A percentile compares a stretch with the other conserved stretches of the same genome.
Evolutionary conservation across 2,329 filamentous ascomycete genomes (phyloP).

Genomic region (Aspergillus sergii): DNA sequence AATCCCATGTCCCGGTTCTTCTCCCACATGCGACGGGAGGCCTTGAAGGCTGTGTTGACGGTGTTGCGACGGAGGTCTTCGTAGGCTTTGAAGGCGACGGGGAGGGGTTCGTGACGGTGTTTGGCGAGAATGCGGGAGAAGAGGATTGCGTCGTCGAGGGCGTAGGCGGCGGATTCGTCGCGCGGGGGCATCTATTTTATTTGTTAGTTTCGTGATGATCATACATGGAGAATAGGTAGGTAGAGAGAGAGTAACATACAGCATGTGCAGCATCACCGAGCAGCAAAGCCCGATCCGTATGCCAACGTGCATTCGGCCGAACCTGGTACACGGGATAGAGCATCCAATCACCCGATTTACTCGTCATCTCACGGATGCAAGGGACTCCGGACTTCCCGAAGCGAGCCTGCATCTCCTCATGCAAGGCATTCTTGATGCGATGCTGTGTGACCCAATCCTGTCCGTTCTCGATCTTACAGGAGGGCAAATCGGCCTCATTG

Average conservation of each 20-base stretch:
- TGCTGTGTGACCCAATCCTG: constrained; percentile 39
- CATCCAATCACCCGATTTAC: constrained; percentile 40
- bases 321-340: constrained; percentile 51
- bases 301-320: constrained; percentile 42
- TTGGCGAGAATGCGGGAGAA: constrained; percentile 43
- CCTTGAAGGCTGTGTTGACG: constrained; percentile 43
- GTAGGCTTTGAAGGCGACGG: constrained; percentile 40
- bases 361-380: constrained; percentile 40
- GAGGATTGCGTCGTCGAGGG: constrained; percentile 49
- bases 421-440: constrained; percentile 38
- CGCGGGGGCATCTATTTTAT: constrained; percentile 48
- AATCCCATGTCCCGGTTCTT: constrained; percentile 42
- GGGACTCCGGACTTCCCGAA: constrained; percentile 41
- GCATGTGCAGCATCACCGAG: constrained; percentile 53
- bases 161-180: constrained; percentile 49
- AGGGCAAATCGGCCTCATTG: constrained; percentile 28
- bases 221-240: no score
- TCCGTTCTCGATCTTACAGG: constrained; percentile 28
- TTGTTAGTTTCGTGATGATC: constrained; percentile 7
- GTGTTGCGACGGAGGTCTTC: constrained; percentile 40
- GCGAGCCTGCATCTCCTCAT: constrained; percentile 37
- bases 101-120: constrained; percentile 35
- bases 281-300: constrained; percentile 42
- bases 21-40: constrained; percentile 43
- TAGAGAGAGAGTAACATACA: constrained; percentile 30